Conservation (phyloP, 495 filamentous ascomycete genomes). For the Terfezia boudieri region DNA sequence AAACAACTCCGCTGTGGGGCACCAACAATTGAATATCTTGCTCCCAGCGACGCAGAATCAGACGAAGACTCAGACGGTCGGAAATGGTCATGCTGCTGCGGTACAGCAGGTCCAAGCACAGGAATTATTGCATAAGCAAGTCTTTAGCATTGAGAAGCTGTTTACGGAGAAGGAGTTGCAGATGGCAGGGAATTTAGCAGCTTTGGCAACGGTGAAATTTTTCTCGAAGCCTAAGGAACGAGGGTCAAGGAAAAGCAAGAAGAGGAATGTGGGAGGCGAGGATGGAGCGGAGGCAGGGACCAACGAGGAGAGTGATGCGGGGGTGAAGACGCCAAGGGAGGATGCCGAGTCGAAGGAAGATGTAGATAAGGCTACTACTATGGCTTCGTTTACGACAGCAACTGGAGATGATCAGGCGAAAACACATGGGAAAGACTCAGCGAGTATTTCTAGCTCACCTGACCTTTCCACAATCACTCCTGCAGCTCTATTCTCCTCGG, state of each 20-base stretch:
- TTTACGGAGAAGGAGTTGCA: constrained; percentile 87
- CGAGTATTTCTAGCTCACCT: neutral
- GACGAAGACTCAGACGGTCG: neutral
- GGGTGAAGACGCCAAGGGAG: neutral
- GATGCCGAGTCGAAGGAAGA: neutral
- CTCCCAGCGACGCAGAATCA: neutral
- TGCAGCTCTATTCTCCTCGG: neutral
- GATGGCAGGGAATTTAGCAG: constrained; percentile 47
- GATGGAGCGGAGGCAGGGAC: neutral
- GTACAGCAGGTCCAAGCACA: constrained; percentile 20
- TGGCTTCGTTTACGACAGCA: neutral
- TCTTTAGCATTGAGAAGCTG: constrained; percentile 67
- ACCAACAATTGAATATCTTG: neutral
- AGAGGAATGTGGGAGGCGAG: neutral
- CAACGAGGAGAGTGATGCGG: neutral
- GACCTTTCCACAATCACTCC: neutral
- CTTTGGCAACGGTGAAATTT: constrained; percentile 27
- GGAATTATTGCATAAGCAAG: constrained; percentile 21
- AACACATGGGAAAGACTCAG: neutral
- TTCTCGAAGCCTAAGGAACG: constrained; percentile 7
- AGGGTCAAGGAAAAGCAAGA: neutral
- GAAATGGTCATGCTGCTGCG: neutral
- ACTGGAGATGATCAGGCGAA: neutral
- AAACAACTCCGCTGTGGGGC: neutral
- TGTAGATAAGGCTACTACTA: neutral